Evolutionary conservation across 2,329 filamentous ascomycete species (phyloP), one percentile per base, ranked within the genome.

Genomic region (Colletotrichum sp.): DNA sequence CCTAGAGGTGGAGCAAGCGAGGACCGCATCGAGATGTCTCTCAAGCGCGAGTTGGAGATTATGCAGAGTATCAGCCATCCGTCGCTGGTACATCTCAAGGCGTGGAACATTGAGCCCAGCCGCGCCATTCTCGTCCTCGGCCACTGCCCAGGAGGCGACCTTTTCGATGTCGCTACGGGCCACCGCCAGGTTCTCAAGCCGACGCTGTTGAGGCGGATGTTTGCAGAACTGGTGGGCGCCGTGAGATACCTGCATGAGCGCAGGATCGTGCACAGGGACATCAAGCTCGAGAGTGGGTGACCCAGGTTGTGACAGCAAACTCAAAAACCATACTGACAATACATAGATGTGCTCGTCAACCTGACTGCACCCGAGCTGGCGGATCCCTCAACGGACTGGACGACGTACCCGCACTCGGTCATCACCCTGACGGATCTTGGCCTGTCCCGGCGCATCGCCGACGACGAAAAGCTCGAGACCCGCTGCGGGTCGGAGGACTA

Each of bases 401-500:
- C 90, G 62, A 92, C 89, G 0, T 95, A 98, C 80, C 94, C 95
- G 12, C 91, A 95, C 81, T 94, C 96, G 3, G 91, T 99, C 69
- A 92, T 96, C 72, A 98, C 96, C 3, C 90, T 99, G 57, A 98
- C 96, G 18, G 97, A 99, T 83, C 89, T 99, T 15, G 97, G 97
- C 16, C 92, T 99, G 15, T 98, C 96, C 5, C 92, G 96, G 71
- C 93, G 94, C 44, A 95, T 99, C 52, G 92, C 95, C 18, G 93
- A 95, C 77, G 95, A 95, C 69, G 95, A 98, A 79, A 93, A 96
- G 77, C 90, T 99, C n/a, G 95, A 95, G 77, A 99, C 96, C 3
- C 92, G 97, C 12, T 99, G 97, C 84, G 97, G 97, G 36, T 98
- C 95, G 55, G 97, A 99, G 85, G 97, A 99, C 85, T 99, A 99